Percentiles rank a stretch among this genome's conserved stretches.
These are phyloP conservation scores for Gymnopilus junonius DNA, from an alignment of 768 basidiomycete species.

Conservation along the genomic window DNA sequence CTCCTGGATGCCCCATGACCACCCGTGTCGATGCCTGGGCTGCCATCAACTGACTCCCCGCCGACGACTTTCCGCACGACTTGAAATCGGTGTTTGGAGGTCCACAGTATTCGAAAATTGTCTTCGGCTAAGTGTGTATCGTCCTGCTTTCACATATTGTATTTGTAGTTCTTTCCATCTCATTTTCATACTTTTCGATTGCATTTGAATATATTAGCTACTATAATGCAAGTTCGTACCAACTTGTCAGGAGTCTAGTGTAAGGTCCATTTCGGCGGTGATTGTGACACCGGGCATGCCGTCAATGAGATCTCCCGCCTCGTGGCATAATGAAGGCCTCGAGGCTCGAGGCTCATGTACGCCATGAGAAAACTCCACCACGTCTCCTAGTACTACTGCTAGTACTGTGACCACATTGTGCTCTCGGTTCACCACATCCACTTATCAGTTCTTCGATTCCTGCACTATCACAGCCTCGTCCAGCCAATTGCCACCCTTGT, in stretches of 20 bases:
- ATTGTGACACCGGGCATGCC: background rate
- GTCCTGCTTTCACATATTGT: background rate
- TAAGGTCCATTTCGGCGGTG: too few relatives aligned
- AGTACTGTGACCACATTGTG: background rate
- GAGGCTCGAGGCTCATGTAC: background rate
- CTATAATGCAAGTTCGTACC: too few relatives aligned
- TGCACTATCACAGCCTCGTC: too few relatives aligned
- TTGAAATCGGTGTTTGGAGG: background rate
- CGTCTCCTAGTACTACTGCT: background rate
- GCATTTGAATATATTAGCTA: background rate
- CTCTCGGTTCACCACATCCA: background rate
- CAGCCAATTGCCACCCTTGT: background rate
- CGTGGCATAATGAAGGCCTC: background rate
- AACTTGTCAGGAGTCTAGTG: too few relatives aligned
- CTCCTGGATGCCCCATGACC: constrained; percentile 53
- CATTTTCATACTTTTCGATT: background rate
- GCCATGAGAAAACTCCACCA: background rate
- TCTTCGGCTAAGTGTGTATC: background rate
- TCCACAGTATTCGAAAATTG: background rate
- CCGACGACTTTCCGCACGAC: background rate
- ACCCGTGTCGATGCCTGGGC: constrained; percentile 57
- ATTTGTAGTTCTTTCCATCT: background rate
- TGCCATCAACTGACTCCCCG: constrained; percentile 11
- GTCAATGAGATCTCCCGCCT: background rate
- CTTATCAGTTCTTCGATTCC: background rate